Evolutionary conservation across 345 rosid genomes (phyloP).

Genomic region (Nephelium lappaceum): DNA sequence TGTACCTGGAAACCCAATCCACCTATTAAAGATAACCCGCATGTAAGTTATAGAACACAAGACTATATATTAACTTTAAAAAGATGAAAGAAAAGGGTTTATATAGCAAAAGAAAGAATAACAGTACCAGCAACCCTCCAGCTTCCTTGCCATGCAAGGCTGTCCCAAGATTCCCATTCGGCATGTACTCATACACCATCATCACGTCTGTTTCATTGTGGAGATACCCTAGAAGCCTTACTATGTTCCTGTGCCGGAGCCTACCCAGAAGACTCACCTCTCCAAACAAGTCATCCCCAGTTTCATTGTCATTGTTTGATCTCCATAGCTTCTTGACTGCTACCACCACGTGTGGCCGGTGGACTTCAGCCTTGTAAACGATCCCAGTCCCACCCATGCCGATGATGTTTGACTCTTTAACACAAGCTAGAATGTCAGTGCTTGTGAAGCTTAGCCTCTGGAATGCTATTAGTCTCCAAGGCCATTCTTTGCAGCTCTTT

Average conservation of each 20-base stretch:
- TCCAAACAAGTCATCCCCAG: constrained; percentile 60
- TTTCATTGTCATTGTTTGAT: constrained; percentile 55
- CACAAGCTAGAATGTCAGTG: constrained; percentile 66
- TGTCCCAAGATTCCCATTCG: constrained; percentile 76
- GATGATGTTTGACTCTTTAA: constrained; percentile 75
- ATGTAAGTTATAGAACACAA: neutral
- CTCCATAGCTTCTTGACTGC: constrained; percentile 96
- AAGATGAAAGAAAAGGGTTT: neutral
- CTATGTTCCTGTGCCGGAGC: constrained; percentile 85
- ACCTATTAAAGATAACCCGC: constrained; percentile 13
- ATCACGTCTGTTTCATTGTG: constrained; percentile 79
- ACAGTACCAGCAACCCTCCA: constrained; percentile 46
- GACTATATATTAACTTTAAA: neutral
- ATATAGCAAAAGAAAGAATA: neutral
- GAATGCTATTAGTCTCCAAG: constrained; percentile 88
- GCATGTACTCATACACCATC: constrained; percentile 85
- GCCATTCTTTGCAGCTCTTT: constrained; percentile 74
- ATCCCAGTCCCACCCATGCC: constrained; percentile 96
- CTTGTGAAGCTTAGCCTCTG: constrained; percentile 77
- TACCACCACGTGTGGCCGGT: constrained; percentile 57
- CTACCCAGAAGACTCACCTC: constrained; percentile 82
- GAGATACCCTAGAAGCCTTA: constrained; percentile 70
- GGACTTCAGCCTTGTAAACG: constrained; percentile 87
- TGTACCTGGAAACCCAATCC: constrained; percentile 92
- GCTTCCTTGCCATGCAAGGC: constrained; percentile 74